Percentiles rank a stretch among this genome's conserved stretches.
These are phyloP conservation scores for Biscogniauxia mediterranea DNA, from an alignment of 2,329 filamentous ascomycete species.

Conservation along the genomic window DNA sequence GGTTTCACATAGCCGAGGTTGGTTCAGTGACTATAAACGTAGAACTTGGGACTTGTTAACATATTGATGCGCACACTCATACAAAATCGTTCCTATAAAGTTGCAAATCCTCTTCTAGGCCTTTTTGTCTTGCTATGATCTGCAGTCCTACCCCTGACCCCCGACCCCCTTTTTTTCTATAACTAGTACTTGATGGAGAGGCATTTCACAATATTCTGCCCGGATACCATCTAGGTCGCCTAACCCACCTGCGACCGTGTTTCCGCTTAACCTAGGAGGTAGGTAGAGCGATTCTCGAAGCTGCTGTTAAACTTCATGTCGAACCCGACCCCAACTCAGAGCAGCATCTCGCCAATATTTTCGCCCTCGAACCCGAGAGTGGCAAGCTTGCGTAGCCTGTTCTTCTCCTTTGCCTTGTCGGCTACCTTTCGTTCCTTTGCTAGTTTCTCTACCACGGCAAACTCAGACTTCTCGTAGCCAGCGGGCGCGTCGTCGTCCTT, in stretches of 20 bases:
- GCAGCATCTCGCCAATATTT: constrained; percentile 70
- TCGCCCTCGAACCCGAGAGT: constrained; percentile 87
- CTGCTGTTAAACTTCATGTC: not conserved
- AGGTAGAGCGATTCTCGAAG: not conserved
- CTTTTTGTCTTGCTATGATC: constrained; percentile 4
- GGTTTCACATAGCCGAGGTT: too few species aligned
- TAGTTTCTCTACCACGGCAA: constrained; percentile 67
- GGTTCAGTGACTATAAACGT: not conserved
- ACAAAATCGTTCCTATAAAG: not conserved
- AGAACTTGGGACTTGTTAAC: not conserved
- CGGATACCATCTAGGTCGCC: constrained; percentile 14
- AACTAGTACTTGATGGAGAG: constrained; percentile 15
- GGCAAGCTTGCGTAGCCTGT: constrained; percentile 66
- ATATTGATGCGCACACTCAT: not conserved
- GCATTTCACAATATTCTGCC: constrained; percentile 68
- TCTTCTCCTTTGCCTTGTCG: constrained; percentile 73
- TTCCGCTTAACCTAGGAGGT: not conserved
- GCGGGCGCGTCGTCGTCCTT: constrained; percentile 83
- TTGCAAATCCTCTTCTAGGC: constrained; percentile 1
- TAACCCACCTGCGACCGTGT: constrained; percentile 1
- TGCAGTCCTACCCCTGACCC: not conserved
- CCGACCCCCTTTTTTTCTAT: not conserved
- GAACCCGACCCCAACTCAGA: constrained; percentile 32
- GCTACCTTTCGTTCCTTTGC: constrained; percentile 68
- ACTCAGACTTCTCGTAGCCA: constrained; percentile 64